Conservation (phyloP, 2,329 filamentous ascomycete genomes). For the Clarireedia hainanense region DNA sequence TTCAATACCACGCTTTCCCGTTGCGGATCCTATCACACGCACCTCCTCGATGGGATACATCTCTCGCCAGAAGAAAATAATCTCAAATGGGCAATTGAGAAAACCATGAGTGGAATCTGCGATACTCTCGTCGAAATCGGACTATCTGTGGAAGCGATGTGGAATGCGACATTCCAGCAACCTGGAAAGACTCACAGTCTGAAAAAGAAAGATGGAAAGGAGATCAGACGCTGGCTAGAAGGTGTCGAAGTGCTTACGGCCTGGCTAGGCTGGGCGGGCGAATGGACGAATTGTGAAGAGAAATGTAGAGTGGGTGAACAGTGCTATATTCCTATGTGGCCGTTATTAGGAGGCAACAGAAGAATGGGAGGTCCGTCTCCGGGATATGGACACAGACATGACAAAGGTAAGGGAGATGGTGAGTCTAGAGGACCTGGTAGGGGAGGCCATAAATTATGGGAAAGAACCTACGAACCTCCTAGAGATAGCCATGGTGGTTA, state of each 20-base stretch:
- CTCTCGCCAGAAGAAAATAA: constrained; percentile 31
- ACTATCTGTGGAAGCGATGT: constrained; percentile 35
- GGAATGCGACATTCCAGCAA: constrained; percentile 23
- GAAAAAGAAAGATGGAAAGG: constrained; percentile 7
- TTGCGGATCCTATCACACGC: constrained; percentile 36
- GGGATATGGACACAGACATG: constrained; percentile 1
- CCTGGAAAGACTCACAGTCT: neutral
- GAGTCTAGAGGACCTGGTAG: constrained; percentile 5
- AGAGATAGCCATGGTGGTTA: neutral
- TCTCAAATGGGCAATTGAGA: constrained; percentile 34
- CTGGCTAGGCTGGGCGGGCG: constrained; percentile 43
- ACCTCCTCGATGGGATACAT: constrained; percentile 26
- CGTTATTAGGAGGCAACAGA: constrained; percentile 25
- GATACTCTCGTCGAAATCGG: constrained; percentile 35
- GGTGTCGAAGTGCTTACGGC: constrained; percentile 36
- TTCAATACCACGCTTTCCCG: constrained; percentile 34
- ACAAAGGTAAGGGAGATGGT: constrained; percentile 4
- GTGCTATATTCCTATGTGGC: constrained; percentile 46
- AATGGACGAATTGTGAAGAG: constrained; percentile 35
- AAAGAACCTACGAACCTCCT: constrained; percentile 8
- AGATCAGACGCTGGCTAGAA: constrained; percentile 24
- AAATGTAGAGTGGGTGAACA: constrained; percentile 37
- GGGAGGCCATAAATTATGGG: neutral
- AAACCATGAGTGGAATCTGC: constrained; percentile 36
- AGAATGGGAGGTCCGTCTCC: neutral